Evolutionary conservation across 2,329 filamentous ascomycete species (phyloP).

Genomic region (Hypoxylon rubiginosum): DNA sequence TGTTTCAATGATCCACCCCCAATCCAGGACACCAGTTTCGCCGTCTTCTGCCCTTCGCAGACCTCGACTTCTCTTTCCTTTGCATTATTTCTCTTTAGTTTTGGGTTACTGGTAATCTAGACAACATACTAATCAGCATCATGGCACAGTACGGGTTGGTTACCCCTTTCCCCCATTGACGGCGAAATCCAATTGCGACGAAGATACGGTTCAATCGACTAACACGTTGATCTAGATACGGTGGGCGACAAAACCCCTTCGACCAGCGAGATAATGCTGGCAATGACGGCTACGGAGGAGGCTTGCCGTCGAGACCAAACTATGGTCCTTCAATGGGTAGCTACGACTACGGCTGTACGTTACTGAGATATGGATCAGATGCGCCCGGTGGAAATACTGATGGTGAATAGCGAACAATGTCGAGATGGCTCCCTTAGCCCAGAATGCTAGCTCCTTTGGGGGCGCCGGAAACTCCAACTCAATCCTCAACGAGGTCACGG

Average conservation of each 20-base stretch:
- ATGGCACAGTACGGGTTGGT: slow-evolving; percentile 70
- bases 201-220: slow-evolving; percentile 43
- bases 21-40: slow-evolving; percentile 23
- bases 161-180: slow-evolving; percentile 32
- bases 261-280: slow-evolving; percentile 64
- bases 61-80: slow-evolving; percentile 24
- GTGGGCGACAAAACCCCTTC: slow-evolving; percentile 68
- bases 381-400: slow-evolving; percentile 26
- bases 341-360: slow-evolving; percentile 59
- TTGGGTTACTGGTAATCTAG: slow-evolving; percentile 30
- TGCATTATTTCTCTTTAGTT: slow-evolving; percentile 42
- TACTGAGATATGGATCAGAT: not conserved
- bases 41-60: slow-evolving; percentile 21
- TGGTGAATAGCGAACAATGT: slow-evolving; percentile 63
- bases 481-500: slow-evolving; percentile 86
- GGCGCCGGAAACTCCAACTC: slow-evolving; percentile 76
- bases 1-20: slow-evolving; percentile 46
- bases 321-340: slow-evolving; percentile 35
- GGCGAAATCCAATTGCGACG: slow-evolving; percentile 25
- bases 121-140: slow-evolving; percentile 56
- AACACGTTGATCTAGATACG: slow-evolving; percentile 63
- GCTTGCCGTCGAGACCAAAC: slow-evolving; percentile 40
- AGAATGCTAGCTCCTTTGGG: slow-evolving; percentile 63
- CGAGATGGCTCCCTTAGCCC: slow-evolving; percentile 77
- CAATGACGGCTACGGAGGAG: slow-evolving; percentile 56